These are phyloP conservation scores for Clonostachys byssicola DNA, from an alignment of 2,329 filamentous ascomycete genomes.

Conservation along the genomic window DNA sequence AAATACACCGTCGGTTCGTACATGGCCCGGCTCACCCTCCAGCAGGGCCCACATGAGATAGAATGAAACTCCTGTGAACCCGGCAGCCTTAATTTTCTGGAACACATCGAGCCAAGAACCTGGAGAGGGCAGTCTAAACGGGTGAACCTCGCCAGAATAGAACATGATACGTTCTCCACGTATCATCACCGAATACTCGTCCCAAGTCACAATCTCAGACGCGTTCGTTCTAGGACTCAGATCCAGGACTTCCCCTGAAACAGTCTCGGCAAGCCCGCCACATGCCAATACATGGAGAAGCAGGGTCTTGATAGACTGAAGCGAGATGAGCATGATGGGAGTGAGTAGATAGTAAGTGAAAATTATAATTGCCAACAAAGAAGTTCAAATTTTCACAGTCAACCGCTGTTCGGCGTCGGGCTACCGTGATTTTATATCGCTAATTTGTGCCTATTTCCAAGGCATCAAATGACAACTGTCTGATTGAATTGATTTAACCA, in stretches of 20 bases:
- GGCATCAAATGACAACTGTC: too few species aligned
- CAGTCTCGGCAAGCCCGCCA: background rate
- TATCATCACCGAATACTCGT: slow-evolving; percentile 33
- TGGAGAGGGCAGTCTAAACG: slow-evolving; percentile 34
- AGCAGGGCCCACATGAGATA: slow-evolving; percentile 69
- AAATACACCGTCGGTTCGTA: slow-evolving; percentile 63
- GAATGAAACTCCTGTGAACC: slow-evolving; percentile 68
- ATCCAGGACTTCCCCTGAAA: too few species aligned
- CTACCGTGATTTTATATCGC: too few species aligned
- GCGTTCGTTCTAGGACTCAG: too few species aligned
- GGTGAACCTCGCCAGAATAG: slow-evolving; percentile 65
- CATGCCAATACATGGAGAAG: background rate
- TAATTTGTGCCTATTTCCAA: too few species aligned
- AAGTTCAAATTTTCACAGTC: background rate
- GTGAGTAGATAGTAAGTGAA: background rate
- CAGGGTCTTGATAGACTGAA: background rate
- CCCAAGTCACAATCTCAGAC: background rate
- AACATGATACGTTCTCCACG: slow-evolving; percentile 63
- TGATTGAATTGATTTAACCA: too few species aligned
- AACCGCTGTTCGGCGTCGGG: too few species aligned
- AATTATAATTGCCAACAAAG: background rate
- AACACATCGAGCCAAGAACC: slow-evolving; percentile 59
- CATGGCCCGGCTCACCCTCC: slow-evolving; percentile 63
- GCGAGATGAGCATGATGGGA: background rate
- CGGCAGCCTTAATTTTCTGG: slow-evolving; percentile 70